Conservation (phyloP, 2,329 filamentous ascomycete genomes). For the Bisporella sp. region DNA sequence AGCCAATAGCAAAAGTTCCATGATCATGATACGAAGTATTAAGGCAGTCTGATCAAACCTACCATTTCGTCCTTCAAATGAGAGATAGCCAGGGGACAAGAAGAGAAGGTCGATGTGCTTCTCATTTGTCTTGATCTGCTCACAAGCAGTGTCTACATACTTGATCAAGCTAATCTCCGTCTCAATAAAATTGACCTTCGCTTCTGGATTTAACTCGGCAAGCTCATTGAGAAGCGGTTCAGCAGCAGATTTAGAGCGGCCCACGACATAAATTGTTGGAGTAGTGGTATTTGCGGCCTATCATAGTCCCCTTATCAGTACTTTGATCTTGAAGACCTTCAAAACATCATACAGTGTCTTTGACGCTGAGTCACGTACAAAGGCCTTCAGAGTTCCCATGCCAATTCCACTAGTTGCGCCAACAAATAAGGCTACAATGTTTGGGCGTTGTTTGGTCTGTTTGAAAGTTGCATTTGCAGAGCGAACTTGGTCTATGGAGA, state of each 20-base stretch:
- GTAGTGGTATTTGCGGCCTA: neutral
- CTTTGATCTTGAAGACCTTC: neutral
- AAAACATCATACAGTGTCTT: no score
- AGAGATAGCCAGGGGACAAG: conserved; percentile 33
- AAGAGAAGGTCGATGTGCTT: conserved; percentile 40
- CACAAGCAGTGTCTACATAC: conserved; percentile 42
- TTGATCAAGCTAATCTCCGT: conserved; percentile 42
- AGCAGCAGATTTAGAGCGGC: conserved; percentile 32
- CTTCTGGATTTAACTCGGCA: conserved; percentile 34
- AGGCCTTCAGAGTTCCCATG: conserved; percentile 38
- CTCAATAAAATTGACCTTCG: conserved; percentile 40
- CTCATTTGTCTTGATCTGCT: conserved; percentile 37
- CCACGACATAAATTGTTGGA: conserved; percentile 45
- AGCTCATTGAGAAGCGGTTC: conserved; percentile 34
- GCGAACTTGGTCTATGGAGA: conserved; percentile 26
- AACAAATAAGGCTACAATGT: conserved; percentile 42
- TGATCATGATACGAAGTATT: no score
- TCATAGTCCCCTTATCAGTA: neutral
- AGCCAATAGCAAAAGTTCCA: neutral
- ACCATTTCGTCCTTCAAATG: conserved; percentile 22
- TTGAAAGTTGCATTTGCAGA: conserved; percentile 32
- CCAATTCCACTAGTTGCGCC: conserved; percentile 51
- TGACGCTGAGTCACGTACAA: conserved; percentile 31
- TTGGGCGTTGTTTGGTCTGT: conserved; percentile 10
- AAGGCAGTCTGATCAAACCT: neutral